These are phyloP conservation scores for Polysphondylium violaceum DNA, from an alignment of 78 protist genomes.

Conservation along the genomic window DNA sequence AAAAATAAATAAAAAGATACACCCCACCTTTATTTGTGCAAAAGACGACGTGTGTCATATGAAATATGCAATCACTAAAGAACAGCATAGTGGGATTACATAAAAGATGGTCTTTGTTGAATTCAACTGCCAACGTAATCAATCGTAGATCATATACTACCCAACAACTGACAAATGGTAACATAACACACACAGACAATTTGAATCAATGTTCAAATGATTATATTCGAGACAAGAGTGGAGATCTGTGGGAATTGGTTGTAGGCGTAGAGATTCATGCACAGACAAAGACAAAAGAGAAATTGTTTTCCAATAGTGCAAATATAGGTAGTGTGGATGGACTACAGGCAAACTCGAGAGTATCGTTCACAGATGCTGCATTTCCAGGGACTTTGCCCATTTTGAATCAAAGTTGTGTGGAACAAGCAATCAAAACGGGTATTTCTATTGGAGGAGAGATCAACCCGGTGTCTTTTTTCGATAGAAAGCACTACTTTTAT, in stretches of 20 bases:
- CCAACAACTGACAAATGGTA: too few species aligned
- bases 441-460: slow-evolving; percentile 74
- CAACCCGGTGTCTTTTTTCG: slow-evolving; percentile 75
- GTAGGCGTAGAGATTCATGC: slow-evolving; percentile 83
- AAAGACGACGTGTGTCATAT: too few species aligned
- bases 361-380: slow-evolving; percentile 65
- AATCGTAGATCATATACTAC: too few species aligned
- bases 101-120: too few species aligned
- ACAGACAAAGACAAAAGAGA: slow-evolving; percentile 65
- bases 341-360: slow-evolving; percentile 60
- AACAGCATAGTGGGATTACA: too few species aligned
- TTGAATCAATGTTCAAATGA: too few species aligned
- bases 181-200: too few species aligned
- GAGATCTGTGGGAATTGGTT: slow-evolving; percentile 34
- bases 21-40: too few species aligned
- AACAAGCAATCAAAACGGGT: slow-evolving; percentile 86
- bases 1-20: too few species aligned
- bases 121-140: too few species aligned
- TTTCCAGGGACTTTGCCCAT: slow-evolving; percentile 81
- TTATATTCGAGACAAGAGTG: not conserved
- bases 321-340: slow-evolving; percentile 69
- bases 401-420: slow-evolving; percentile 84
- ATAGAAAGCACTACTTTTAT: slow-evolving; percentile 94
- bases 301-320: slow-evolving; percentile 67
- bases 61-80: too few species aligned